Percentiles rank a stretch among this genome's conserved stretches.
Evolutionary conservation across 1,284 basidiomycete genomes (phyloP).

Genomic region (Phlebopus sp.): DNA sequence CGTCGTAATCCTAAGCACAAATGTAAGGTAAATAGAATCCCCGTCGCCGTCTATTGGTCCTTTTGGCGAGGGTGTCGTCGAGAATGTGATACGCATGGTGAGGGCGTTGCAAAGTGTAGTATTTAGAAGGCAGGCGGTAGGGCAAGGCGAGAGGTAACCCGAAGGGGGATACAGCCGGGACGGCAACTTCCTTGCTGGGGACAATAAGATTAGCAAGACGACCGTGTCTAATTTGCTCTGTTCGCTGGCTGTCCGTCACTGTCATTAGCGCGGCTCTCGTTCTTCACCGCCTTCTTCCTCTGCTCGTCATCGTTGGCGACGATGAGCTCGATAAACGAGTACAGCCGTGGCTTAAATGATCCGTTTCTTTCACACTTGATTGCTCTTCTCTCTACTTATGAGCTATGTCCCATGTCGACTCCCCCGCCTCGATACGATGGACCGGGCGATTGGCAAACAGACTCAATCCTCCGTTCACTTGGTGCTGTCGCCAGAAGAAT

Average conservation of each 20-base stretch:
- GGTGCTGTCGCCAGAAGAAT: constrained; percentile 54
- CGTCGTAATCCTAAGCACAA: neutral
- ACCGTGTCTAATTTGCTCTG: neutral
- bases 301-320: constrained; percentile 16
- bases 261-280: neutral
- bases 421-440: constrained; percentile 64
- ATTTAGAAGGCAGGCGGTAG: neutral
- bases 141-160: no score
- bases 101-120: neutral
- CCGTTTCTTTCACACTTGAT: constrained; percentile 51
- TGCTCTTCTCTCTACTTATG: constrained; percentile 51
- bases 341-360: constrained; percentile 18
- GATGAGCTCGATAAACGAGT: constrained; percentile 31
- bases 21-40: neutral
- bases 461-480: constrained; percentile 57
- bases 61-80: neutral
- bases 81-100: neutral
- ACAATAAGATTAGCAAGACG: neutral
- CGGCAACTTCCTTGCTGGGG: neutral
- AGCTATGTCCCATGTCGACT: constrained; percentile 45
- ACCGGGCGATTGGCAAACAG: constrained; percentile 61
- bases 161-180: no score
- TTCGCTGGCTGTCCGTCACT: neutral
- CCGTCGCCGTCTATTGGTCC: neutral
- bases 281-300: constrained; percentile 6